phyloP scores from a whole-genome alignment of 345 rosid genomes.

The Ricinus communis region DNA sequence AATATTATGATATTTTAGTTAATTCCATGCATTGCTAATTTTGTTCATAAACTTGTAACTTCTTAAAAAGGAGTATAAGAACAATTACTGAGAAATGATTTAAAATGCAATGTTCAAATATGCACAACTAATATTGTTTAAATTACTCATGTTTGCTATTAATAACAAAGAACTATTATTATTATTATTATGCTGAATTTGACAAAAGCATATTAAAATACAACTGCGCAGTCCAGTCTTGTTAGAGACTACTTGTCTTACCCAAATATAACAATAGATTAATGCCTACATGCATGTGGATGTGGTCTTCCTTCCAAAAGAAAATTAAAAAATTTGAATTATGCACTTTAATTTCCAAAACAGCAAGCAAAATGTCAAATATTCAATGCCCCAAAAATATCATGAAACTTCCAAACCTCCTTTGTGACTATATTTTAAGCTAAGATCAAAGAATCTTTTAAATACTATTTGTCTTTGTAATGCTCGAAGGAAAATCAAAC shows the following conservation, averaged over 20 bases:
- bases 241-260: neutral
- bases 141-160: no score
- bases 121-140: no score
- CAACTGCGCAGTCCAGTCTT: no score
- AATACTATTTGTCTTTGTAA: neutral
- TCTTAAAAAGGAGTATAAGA: no score
- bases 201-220: no score
- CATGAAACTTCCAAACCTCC: slow-evolving; percentile 11
- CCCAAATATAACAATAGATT: neutral
- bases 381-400: neutral
- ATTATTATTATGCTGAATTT: no score
- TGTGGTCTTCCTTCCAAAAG: neutral
- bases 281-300: neutral
- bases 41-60: no score
- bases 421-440: neutral
- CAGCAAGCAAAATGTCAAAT: neutral
- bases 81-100: no score
- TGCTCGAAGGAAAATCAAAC: neutral
- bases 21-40: no score
- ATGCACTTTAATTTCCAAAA: neutral
- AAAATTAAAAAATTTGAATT: neutral
- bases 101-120: no score
- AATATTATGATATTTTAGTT: no score
- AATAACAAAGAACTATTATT: no score
- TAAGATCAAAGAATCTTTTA: neutral